These are phyloP conservation scores for Saccharum hybrid DNA, from an alignment of 202 grass and related monocot genomes.

Conservation along the genomic window DNA sequence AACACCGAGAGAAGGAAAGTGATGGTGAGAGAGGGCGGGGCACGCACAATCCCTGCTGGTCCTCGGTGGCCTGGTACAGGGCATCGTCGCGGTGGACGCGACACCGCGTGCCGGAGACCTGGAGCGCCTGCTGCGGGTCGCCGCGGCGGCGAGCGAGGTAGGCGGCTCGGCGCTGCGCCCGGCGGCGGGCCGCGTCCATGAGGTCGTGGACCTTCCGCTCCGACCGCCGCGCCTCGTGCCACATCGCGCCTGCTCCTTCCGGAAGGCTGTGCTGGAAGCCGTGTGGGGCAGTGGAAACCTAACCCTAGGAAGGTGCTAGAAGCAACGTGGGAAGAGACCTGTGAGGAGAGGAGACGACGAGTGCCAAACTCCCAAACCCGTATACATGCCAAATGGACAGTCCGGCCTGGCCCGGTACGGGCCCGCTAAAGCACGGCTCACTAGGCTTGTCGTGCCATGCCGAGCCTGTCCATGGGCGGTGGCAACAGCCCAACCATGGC, in stretches of 20 bases:
- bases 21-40: neutral
- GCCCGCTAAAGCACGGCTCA: too few species aligned
- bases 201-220: conserved; percentile 92
- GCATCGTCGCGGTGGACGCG: conserved; percentile 82
- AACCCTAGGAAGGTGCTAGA: conserved; percentile 47
- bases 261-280: conserved; percentile 29
- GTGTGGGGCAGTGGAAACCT: neutral
- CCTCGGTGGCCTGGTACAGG: conserved; percentile 91
- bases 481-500: too few species aligned
- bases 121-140: conserved; percentile 79
- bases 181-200: conserved; percentile 85
- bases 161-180: conserved; percentile 75
- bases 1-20: neutral
- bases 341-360: neutral
- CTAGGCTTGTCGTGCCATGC: too few species aligned
- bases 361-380: neutral
- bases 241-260: conserved; percentile 56
- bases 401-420: too few species aligned
- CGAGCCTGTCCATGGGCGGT: too few species aligned
- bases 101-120: conserved; percentile 71
- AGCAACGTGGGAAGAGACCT: neutral
- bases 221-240: conserved; percentile 91
- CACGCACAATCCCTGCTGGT: conserved; percentile 88
- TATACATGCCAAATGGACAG: too few species aligned
- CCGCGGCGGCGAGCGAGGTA: conserved; percentile 86